Evolutionary conservation across 2,329 filamentous ascomycete species (phyloP).

Genomic region (Coniella vitis): DNA sequence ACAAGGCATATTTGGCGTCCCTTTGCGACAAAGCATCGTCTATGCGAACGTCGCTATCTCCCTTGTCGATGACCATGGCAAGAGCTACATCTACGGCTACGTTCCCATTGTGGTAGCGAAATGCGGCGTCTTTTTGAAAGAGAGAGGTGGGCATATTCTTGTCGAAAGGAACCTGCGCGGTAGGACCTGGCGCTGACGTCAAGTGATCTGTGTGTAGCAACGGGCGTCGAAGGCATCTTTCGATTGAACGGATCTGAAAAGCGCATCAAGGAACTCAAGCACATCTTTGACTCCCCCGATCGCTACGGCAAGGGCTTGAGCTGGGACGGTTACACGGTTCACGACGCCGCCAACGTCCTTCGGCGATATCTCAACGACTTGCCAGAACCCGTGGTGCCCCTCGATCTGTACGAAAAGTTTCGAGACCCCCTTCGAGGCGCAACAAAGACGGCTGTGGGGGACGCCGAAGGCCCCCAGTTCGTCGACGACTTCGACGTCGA

Average conservation of each 20-base stretch:
- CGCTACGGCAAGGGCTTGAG: slow-evolving; percentile 94
- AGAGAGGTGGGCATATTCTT: slow-evolving; percentile 66
- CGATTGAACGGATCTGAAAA: slow-evolving; percentile 93
- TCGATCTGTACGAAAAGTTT: slow-evolving; percentile 89
- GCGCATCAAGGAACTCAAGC: slow-evolving; percentile 93
- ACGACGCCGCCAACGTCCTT: slow-evolving; percentile 95
- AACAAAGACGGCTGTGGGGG: slow-evolving; percentile 66
- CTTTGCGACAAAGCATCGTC: slow-evolving; percentile 86
- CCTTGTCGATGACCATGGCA: slow-evolving; percentile 81
- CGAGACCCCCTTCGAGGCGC: slow-evolving; percentile 69
- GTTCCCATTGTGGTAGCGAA: slow-evolving; percentile 98
- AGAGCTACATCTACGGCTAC: slow-evolving; percentile 97
- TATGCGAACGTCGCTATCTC: slow-evolving; percentile 99
- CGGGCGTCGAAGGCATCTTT: slow-evolving; percentile 92
- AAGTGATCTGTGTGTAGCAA: slow-evolving; percentile 52
- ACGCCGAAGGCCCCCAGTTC: slow-evolving; percentile 62
- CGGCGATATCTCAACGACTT: slow-evolving; percentile 93
- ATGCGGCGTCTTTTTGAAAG: slow-evolving; percentile 93
- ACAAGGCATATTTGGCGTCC: slow-evolving; percentile 88
- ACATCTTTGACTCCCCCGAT: slow-evolving; percentile 87
- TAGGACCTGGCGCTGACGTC: slow-evolving; percentile 17
- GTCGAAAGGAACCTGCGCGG: not conserved
- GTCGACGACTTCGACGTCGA: slow-evolving; percentile 68
- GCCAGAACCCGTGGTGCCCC: slow-evolving; percentile 90
- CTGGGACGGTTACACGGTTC: slow-evolving; percentile 96